Percentiles rank a stretch among this genome's conserved stretches.
These are phyloP conservation scores for Sanghuangporus sanghuang DNA, from an alignment of 1,284 basidiomycete species.

Conservation along the genomic window DNA sequence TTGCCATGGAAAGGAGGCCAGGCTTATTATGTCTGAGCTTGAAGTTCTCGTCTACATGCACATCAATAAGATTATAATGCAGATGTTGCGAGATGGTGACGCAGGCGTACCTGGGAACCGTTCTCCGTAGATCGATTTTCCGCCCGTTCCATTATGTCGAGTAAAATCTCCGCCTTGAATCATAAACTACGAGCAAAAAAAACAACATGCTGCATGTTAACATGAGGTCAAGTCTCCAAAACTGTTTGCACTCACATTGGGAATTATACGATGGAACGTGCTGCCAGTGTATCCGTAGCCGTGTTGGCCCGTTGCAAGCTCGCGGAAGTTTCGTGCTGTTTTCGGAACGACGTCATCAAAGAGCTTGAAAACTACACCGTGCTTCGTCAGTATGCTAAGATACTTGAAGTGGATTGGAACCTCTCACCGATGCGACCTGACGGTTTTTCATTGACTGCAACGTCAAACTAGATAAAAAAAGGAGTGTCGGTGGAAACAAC, in stretches of 20 bases:
- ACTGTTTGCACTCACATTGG: constrained; percentile 24
- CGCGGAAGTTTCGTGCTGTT: constrained; percentile 87
- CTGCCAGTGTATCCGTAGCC: constrained; percentile 63
- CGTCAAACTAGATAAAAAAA: constrained; percentile 59
- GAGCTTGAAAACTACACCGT: constrained; percentile 66
- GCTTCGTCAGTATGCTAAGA: background rate
- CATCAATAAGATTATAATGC: background rate
- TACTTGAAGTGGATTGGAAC: constrained; percentile 35
- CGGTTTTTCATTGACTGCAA: constrained; percentile 51
- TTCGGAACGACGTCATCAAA: constrained; percentile 68
- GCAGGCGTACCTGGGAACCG: constrained; percentile 60
- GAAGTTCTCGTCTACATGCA: constrained; percentile 78
- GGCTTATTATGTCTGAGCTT: constrained; percentile 71
- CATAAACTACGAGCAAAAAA: constrained; percentile 41
- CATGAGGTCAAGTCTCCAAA: background rate
- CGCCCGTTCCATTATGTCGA: constrained; percentile 78
- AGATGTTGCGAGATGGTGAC: background rate
- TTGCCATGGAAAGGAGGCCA: constrained; percentile 92
- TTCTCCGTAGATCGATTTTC: constrained; percentile 88
- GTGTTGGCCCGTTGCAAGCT: constrained; percentile 77
- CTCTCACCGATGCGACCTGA: constrained; percentile 63
- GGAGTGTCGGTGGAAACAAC: background rate
- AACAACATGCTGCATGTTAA: background rate
- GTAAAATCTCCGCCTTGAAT: constrained; percentile 75
- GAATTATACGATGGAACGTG: constrained; percentile 79